phyloP scores from a whole-genome alignment of 192 early-diverging fungal genomes.

The Backusella morwellensis region DNA sequence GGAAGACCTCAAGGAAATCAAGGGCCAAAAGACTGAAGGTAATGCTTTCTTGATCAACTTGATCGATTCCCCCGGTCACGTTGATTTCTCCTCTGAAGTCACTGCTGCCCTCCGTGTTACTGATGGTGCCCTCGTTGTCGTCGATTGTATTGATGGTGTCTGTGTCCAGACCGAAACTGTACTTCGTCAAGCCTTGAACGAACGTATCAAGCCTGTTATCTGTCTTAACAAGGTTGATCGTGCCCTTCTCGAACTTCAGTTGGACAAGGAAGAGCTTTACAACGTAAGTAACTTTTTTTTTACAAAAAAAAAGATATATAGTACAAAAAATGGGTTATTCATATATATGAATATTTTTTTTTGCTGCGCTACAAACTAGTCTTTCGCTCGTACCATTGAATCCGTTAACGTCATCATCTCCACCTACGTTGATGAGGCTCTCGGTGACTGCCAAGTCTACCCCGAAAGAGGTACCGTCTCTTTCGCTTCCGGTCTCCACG shows the following conservation, averaged over 20 bases:
- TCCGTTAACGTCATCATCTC: conserved; percentile 96
- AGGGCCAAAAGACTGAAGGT: conserved; percentile 81
- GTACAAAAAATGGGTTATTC: too few species aligned
- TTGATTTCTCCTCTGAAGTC: conserved; percentile 99
- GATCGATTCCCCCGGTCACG: conserved; percentile 99
- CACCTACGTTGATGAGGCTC: conserved; percentile 83
- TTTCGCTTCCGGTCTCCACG: conserved; percentile 97
- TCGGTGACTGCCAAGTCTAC: conserved; percentile 90
- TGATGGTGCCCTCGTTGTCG: conserved; percentile 98
- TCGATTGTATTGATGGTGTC: conserved; percentile 97
- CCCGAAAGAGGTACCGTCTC: conserved; percentile 94
- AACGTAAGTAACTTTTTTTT: conserved; percentile 31
- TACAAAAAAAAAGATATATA: too few species aligned
- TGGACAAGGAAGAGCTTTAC: conserved; percentile 95
- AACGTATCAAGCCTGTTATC: conserved; percentile 96
- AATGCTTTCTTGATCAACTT: conserved; percentile 97
- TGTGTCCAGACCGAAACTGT: conserved; percentile 99
- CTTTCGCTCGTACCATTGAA: conserved; percentile 93
- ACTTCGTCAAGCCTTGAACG: conserved; percentile 94
- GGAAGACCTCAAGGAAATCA: conserved; percentile 84
- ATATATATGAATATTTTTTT: too few species aligned
- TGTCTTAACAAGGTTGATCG: conserved; percentile 99
- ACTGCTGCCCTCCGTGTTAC: conserved; percentile 98
- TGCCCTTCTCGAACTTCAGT: conserved; percentile 91
- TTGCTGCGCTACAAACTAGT: background rate